Percentiles rank a stretch among this genome's conserved stretches.
Conservation (phyloP, 129 eudicot genomes). For the Tagetes erecta region DNA sequence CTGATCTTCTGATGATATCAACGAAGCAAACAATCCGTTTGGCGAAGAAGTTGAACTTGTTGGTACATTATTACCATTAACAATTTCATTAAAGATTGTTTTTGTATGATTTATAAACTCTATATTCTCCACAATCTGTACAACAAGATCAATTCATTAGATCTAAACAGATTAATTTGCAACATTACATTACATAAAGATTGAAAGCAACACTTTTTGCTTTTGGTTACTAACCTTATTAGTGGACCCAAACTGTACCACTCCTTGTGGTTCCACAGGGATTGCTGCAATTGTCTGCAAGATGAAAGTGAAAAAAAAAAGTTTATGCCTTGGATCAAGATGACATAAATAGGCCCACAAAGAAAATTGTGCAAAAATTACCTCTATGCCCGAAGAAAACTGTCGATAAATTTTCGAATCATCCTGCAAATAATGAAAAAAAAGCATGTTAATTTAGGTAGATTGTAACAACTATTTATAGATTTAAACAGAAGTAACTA, state of each 20-base stretch:
- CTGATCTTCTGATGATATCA: constrained; percentile 41
- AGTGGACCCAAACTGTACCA: constrained; percentile 87
- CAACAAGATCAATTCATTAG: constrained; percentile 26
- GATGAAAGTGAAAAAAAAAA: constrained; percentile 22
- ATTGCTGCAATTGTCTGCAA: constrained; percentile 87
- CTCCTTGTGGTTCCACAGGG: constrained; percentile 80
- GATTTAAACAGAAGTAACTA: neutral
- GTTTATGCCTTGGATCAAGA: constrained; percentile 14
- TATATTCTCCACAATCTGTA: constrained; percentile 57
- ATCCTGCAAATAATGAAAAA: constrained; percentile 45
- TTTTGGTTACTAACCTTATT: constrained; percentile 54
- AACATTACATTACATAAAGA: neutral
- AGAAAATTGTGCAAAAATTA: constrained; percentile 20
- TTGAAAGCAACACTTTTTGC: neutral
- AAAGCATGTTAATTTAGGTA: neutral
- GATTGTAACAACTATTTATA: neutral
- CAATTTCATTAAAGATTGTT: constrained; percentile 42
- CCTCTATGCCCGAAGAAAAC: constrained; percentile 83
- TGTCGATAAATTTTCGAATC: constrained; percentile 51
- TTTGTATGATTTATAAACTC: constrained; percentile 63
- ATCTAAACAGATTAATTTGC: constrained; percentile 8
- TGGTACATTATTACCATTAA: constrained; percentile 26
- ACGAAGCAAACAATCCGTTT: constrained; percentile 44
- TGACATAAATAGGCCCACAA: constrained; percentile 22
- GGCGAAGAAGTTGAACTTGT: constrained; percentile 37